phyloP scores from a whole-genome alignment of 768 basidiomycete genomes.

The Sporobolomyces phaffii region DNA sequence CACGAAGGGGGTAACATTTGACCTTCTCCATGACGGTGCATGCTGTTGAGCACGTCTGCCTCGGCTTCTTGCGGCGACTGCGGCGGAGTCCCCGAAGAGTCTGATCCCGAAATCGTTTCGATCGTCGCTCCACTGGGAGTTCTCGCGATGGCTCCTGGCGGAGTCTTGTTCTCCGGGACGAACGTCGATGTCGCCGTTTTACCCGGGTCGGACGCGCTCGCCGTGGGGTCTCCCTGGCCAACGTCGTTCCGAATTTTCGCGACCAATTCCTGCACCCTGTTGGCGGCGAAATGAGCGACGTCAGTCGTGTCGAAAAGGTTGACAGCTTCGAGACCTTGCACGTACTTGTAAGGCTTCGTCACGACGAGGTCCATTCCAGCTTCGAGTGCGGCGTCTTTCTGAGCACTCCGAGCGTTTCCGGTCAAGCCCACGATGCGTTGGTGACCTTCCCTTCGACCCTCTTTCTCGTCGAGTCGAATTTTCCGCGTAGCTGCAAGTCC shows the following conservation, averaged over 20 bases:
- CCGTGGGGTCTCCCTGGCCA: no score
- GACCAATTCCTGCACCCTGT: conserved; percentile 20
- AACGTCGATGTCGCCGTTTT: not conserved
- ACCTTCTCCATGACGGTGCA: conserved; percentile 7
- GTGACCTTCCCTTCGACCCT: not conserved
- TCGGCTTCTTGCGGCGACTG: not conserved
- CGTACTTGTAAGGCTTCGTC: conserved; percentile 41
- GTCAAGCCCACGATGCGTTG: conserved; percentile 39
- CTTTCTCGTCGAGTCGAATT: conserved; percentile 28
- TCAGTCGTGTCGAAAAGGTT: no score
- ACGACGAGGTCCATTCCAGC: conserved; percentile 39
- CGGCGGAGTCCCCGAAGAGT: not conserved
- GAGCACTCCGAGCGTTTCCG: conserved; percentile 40
- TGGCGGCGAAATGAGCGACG: no score
- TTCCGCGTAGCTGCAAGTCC: conserved; percentile 34
- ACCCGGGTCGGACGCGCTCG: not conserved
- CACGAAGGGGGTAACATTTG: not conserved
- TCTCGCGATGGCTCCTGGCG: not conserved
- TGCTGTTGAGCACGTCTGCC: not conserved
- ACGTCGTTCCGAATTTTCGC: conserved; percentile 9
- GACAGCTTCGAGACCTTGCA: no score
- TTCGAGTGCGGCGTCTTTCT: conserved; percentile 35
- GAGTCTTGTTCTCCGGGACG: not conserved
- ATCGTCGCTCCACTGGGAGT: not conserved
- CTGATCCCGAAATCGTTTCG: conserved; percentile 4